phyloP scores from a whole-genome alignment of 768 basidiomycete species.

The Sporobolomyces phaffii region DNA sequence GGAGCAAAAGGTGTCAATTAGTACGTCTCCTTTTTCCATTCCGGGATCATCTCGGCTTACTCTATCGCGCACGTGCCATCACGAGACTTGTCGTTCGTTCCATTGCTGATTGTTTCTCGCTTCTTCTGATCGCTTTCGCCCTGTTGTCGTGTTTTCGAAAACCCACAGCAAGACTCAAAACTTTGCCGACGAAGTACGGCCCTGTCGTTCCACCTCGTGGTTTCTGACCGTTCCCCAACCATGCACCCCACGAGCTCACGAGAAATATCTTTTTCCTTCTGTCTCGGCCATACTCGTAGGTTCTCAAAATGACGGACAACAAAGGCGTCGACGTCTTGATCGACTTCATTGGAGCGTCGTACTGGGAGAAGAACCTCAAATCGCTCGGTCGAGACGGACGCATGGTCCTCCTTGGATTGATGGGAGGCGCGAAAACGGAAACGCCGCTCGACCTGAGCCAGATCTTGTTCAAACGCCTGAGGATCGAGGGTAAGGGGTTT shows the following conservation, averaged over 20 bases:
- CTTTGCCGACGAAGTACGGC: slow-evolving; percentile 64
- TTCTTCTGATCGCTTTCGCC: neutral
- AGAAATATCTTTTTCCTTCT: neutral
- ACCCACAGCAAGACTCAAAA: slow-evolving; percentile 76
- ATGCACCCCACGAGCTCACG: too few species aligned
- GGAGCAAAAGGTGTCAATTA: slow-evolving; percentile 46
- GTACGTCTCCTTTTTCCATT: neutral
- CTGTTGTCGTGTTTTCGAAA: too few species aligned
- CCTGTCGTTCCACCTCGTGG: too few species aligned
- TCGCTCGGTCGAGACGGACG: slow-evolving; percentile 64
- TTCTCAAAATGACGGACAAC: slow-evolving; percentile 54
- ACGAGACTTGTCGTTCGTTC: too few species aligned
- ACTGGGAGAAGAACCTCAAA: slow-evolving; percentile 68
- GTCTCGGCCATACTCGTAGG: slow-evolving; percentile 5
- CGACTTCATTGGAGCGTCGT: slow-evolving; percentile 63
- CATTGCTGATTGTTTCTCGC: too few species aligned
- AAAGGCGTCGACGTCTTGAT: slow-evolving; percentile 76
- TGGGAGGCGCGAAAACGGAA: slow-evolving; percentile 54
- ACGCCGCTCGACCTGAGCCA: slow-evolving; percentile 52
- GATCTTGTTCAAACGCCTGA: slow-evolving; percentile 75
- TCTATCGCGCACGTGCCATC: too few species aligned
- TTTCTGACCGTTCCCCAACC: too few species aligned
- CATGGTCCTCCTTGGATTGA: slow-evolving; percentile 61
- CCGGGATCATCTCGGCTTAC: too few species aligned
- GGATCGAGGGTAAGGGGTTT: slow-evolving; percentile 54